A percentile compares a stretch with the other conserved stretches of the same genome.
Conservation (phyloP, 2,329 filamentous ascomycete genomes). For the Phyllosticta capitalensis region DNA sequence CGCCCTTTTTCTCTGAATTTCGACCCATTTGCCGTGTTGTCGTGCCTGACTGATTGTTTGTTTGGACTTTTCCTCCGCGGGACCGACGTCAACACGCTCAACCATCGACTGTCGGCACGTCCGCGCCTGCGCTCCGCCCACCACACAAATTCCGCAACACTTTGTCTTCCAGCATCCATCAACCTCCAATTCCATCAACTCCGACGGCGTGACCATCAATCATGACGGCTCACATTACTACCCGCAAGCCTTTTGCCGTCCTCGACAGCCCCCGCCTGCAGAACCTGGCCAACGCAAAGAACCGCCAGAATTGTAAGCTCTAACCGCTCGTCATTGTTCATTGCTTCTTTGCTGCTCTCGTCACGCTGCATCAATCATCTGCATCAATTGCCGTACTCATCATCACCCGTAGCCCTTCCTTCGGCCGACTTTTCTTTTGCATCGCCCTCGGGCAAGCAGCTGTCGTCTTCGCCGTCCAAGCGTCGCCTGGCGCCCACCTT, state of each 20-base stretch:
- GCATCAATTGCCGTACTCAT: conserved; percentile 4
- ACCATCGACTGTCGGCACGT: background rate
- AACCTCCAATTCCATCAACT: background rate
- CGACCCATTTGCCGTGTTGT: background rate
- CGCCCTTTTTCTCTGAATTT: background rate
- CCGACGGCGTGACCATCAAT: background rate
- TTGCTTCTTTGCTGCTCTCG: background rate
- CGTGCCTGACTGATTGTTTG: conserved; percentile 3
- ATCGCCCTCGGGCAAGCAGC: conserved; percentile 24
- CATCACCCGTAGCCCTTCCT: conserved; percentile 21
- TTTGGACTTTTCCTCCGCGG: background rate
- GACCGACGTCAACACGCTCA: conserved; percentile 5
- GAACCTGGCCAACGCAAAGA: conserved; percentile 64
- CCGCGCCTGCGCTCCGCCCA: background rate
- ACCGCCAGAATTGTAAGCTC: conserved; percentile 55
- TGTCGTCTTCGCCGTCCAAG: conserved; percentile 31
- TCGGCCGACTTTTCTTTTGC: conserved; percentile 16
- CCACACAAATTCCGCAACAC: conserved; percentile 3
- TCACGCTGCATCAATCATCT: background rate
- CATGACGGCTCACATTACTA: conserved; percentile 23
- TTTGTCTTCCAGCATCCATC: background rate
- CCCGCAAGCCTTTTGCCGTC: conserved; percentile 66
- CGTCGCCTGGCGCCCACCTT: conserved; percentile 35
- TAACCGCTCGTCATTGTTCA: background rate
- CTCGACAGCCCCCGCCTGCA: conserved; percentile 61